Evolutionary conservation across 2,329 filamentous ascomycete genomes (phyloP).

Genomic region (Tolypocladium nubicola): DNA sequence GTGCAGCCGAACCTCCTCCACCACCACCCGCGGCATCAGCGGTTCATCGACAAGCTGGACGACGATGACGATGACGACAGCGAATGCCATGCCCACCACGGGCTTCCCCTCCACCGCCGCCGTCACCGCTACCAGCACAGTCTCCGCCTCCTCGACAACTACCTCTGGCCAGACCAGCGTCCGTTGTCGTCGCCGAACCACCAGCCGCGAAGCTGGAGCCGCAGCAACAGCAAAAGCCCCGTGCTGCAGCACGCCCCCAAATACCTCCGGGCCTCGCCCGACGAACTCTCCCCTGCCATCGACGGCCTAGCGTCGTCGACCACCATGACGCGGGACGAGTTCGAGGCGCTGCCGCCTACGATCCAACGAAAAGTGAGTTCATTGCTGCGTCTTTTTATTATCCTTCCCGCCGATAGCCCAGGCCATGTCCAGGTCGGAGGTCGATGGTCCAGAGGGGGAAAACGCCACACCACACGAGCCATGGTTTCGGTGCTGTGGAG

Average conservation of each 20-base stretch:
- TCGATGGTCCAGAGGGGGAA: not conserved
- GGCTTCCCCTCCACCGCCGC: not conserved
- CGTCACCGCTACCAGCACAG: slow-evolving; percentile 2
- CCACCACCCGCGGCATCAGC: not conserved
- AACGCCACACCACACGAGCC: not conserved
- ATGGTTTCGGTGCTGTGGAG: not conserved
- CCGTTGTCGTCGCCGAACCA: slow-evolving; percentile 3
- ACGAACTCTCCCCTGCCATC: slow-evolving; percentile 8
- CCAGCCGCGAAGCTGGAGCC: slow-evolving; percentile 9
- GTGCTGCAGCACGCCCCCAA: slow-evolving; percentile 8
- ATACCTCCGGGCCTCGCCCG: slow-evolving; percentile 13
- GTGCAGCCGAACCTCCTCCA: not conserved
- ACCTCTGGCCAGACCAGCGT: not conserved
- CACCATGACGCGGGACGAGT: slow-evolving; percentile 27
- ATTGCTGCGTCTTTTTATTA: slow-evolving; percentile 5
- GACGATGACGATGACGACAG: not conserved
- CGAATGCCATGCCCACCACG: slow-evolving; percentile 1
- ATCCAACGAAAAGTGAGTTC: slow-evolving; percentile 47
- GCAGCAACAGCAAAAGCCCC: slow-evolving; percentile 10
- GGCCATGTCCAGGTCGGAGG: not conserved
- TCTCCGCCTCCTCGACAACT: not conserved
- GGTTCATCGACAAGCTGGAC: not conserved
- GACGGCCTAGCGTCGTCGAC: slow-evolving; percentile 15
- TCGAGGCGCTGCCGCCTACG: slow-evolving; percentile 42
- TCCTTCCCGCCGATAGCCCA: not conserved